These are phyloP conservation scores for Fusarium palustre DNA, from an alignment of 2,329 filamentous ascomycete genomes.

Conservation along the genomic window DNA sequence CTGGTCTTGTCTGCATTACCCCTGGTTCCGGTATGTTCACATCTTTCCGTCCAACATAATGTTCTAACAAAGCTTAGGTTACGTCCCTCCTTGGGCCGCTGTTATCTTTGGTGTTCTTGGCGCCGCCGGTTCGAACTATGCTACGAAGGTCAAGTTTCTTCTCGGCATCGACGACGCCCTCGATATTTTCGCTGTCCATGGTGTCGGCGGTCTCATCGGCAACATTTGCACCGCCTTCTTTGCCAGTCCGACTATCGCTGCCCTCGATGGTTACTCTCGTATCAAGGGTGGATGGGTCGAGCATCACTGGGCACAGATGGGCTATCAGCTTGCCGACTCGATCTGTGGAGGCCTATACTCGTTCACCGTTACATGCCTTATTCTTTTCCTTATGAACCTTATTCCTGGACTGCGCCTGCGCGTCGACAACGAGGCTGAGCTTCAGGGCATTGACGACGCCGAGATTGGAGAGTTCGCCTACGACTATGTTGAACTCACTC, in stretches of 20 bases:
- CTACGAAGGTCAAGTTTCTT: conserved; percentile 89
- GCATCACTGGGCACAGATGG: conserved; percentile 84
- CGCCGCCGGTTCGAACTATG: conserved; percentile 85
- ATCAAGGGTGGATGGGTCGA: conserved; percentile 87
- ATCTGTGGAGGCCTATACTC: conserved; percentile 81
- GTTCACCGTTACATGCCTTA: conserved; percentile 80
- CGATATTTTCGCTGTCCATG: conserved; percentile 89
- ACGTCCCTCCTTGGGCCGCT: conserved; percentile 85
- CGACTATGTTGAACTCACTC: conserved; percentile 87
- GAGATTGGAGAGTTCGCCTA: conserved; percentile 97
- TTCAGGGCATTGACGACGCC: conserved; percentile 86
- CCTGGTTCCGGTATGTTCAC: conserved; percentile 76
- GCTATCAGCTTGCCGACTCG: conserved; percentile 86
- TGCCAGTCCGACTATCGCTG: conserved; percentile 85
- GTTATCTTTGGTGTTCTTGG: conserved; percentile 83
- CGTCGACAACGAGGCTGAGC: conserved; percentile 80
- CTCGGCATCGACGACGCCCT: conserved; percentile 85
- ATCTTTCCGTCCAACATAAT: not conserved
- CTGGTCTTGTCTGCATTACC: conserved; percentile 88
- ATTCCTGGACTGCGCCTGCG: conserved; percentile 81
- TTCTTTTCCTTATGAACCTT: conserved; percentile 83
- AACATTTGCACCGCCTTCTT: conserved; percentile 86
- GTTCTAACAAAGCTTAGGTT: conserved; percentile 58
- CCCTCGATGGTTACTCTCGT: conserved; percentile 75
- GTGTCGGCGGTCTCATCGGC: conserved; percentile 80